Conservation (phyloP, 768 basidiomycete genomes). For the Boletus sp. region DNA sequence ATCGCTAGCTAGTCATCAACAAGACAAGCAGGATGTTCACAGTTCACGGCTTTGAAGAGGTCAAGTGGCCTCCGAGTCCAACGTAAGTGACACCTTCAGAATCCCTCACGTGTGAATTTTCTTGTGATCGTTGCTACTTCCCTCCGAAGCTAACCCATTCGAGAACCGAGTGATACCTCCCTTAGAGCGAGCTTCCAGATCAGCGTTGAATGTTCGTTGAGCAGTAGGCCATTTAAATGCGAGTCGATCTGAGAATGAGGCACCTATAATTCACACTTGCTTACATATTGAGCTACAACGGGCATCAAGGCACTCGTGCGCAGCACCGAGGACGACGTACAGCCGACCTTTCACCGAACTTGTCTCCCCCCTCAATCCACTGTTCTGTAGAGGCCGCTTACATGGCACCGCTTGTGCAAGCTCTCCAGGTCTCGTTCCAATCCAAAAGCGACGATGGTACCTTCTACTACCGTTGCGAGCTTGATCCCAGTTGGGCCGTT, state of each 20-base stretch:
- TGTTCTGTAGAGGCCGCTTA: no score
- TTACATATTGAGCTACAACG: background rate
- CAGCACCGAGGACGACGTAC: no score
- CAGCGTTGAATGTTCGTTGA: no score
- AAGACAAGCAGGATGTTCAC: background rate
- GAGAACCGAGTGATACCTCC: background rate
- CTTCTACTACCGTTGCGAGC: conserved; percentile 26
- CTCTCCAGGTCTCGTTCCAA: conserved; percentile 21
- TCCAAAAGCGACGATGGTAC: conserved; percentile 21
- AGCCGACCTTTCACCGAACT: background rate
- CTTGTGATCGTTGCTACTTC: background rate
- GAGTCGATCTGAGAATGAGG: background rate
- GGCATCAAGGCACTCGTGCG: no score
- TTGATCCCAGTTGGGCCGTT: conserved; percentile 47
- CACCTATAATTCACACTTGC: background rate
- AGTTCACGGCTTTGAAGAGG: background rate
- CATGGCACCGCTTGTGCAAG: conserved; percentile 21
- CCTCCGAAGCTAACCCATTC: background rate
- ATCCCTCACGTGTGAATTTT: background rate
- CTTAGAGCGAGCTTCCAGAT: background rate
- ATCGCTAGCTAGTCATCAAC: no score
- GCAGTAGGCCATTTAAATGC: no score
- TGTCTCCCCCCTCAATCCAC: background rate
- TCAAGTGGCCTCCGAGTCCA: background rate
- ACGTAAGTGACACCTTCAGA: background rate